Evolutionary conservation across 2,329 filamentous ascomycete species (phyloP), one percentile per base, ranked within the genome.

Genomic region (Helotiales sp.): DNA sequence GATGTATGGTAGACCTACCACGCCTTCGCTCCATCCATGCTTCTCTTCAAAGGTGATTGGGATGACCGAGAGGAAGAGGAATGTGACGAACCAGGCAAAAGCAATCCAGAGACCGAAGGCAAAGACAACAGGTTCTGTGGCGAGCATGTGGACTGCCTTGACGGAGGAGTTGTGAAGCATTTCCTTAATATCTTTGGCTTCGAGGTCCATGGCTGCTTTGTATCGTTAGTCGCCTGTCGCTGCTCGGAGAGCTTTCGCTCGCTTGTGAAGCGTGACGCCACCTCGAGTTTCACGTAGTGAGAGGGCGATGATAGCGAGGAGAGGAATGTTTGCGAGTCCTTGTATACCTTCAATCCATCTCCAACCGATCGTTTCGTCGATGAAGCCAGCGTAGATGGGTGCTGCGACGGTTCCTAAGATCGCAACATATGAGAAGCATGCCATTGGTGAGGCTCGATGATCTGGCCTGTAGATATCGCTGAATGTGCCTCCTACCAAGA

Each of bases 311-410:
- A 86, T 73, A 0, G 84, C 64, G 52, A 91, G 81, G 44, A 93
- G 73, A 1, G 85, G 72, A 0, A 79, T 83, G 52, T 87, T 84
- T 24, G 84, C 74, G 38, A 96, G 89, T 4, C 85, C 84, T 67
- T 96, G 92, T 34, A 92, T 81, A 78, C 91, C 95, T 70, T 95
- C 96, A 0, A 93, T 84, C 91, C 91, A 96, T 59, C 90, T 84
- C 90, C 90, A 96, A 2, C 75, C 81, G 5, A 84, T 79, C 48
- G 81, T 77, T 12, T 85, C 76, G 0, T 83, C 82, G 27, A 89
- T 79, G 49, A 57, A 83, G 77, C 49, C 87, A 73, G 1, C 81
- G 1, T 87, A 83, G 59, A 96, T 85, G 30, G 87, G 83, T 1
- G 89, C 84, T 2, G 81, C 82, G 0, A 91, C 76, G 0, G 91